Percentiles rank a stretch among this genome's conserved stretches.
These are phyloP conservation scores for Dorcoceras hygrometricum DNA, from an alignment of 257 asterid species.

Conservation along the genomic window DNA sequence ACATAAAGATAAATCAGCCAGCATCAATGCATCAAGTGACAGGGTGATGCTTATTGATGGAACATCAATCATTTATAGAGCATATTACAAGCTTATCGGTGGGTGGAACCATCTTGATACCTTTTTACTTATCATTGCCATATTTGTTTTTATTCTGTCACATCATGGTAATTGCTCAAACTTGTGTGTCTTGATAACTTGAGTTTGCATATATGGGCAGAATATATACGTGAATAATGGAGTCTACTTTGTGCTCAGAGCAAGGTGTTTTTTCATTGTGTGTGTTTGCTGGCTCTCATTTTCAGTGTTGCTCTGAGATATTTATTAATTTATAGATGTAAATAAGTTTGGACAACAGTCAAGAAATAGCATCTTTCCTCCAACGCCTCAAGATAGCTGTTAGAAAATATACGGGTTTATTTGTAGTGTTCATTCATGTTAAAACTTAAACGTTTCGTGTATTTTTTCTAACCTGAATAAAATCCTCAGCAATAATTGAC, in stretches of 20 bases:
- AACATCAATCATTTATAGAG: constrained; percentile 80
- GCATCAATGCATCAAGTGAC: constrained; percentile 46
- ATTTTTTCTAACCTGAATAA: constrained; percentile 12
- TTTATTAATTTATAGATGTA: too few species aligned
- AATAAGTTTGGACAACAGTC: too few species aligned
- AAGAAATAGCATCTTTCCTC: too few species aligned
- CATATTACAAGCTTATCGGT: constrained; percentile 94
- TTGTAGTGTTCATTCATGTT: constrained; percentile 3
- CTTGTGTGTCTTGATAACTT: not conserved
- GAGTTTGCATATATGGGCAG: not conserved
- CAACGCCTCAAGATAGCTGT: too few species aligned
- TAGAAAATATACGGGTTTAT: not conserved
- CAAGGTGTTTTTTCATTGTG: too few species aligned
- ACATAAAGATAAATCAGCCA: constrained; percentile 31
- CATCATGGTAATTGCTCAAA: not conserved
- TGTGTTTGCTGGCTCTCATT: too few species aligned
- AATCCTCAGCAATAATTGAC: constrained; percentile 26
- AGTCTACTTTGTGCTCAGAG: too few species aligned
- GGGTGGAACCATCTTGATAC: constrained; percentile 17
- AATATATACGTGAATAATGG: not conserved
- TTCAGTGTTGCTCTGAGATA: too few species aligned
- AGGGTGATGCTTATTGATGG: constrained; percentile 97
- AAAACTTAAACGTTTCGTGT: not conserved
- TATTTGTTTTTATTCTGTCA: not conserved
- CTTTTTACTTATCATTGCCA: not conserved